phyloP scores from a whole-genome alignment of 257 asterid species.

The Forsythia suspensa region DNA sequence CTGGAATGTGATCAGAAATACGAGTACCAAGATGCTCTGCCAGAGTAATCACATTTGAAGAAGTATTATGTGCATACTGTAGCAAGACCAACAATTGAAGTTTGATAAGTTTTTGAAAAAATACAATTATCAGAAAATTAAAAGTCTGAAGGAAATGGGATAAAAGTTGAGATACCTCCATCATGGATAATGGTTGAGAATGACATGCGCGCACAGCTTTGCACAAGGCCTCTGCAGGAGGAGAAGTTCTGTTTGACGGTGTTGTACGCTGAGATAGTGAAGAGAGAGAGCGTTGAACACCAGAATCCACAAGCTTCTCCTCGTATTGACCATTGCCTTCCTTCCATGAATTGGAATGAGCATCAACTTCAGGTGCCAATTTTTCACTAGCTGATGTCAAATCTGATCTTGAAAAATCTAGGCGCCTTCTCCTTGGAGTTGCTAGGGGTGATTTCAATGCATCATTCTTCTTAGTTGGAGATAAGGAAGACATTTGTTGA shows the following conservation, averaged over 20 bases:
- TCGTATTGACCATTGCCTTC: conserved; percentile 44
- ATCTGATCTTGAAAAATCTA: conserved; percentile 67
- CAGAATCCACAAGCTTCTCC: conserved; percentile 51
- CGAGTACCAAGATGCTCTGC: conserved; percentile 97
- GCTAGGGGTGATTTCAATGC: conserved; percentile 50
- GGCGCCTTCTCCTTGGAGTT: conserved; percentile 72
- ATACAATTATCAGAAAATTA: neutral
- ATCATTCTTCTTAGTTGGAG: conserved; percentile 53
- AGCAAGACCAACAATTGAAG: conserved; percentile 21
- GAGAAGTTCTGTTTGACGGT: conserved; percentile 51
- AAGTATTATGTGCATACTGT: conserved; percentile 70
- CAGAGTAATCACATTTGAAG: conserved; percentile 70
- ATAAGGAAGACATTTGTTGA: conserved; percentile 55
- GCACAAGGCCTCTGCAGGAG: conserved; percentile 56
- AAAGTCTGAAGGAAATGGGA: conserved; percentile 6
- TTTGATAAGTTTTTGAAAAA: neutral
- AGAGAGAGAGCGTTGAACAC: conserved; percentile 81
- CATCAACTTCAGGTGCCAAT: conserved; percentile 31
- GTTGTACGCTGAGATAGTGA: conserved; percentile 66
- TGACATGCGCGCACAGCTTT: conserved; percentile 82
- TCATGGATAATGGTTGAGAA: conserved; percentile 93
- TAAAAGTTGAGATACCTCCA: conserved; percentile 60
- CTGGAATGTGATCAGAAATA: conserved; percentile 78
- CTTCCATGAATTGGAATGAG: conserved; percentile 32
- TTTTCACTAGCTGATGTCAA: conserved; percentile 37